These are phyloP conservation scores for Phalaenopsis aphrodite DNA, from an alignment of 106 monocot genomes.

Conservation along the genomic window DNA sequence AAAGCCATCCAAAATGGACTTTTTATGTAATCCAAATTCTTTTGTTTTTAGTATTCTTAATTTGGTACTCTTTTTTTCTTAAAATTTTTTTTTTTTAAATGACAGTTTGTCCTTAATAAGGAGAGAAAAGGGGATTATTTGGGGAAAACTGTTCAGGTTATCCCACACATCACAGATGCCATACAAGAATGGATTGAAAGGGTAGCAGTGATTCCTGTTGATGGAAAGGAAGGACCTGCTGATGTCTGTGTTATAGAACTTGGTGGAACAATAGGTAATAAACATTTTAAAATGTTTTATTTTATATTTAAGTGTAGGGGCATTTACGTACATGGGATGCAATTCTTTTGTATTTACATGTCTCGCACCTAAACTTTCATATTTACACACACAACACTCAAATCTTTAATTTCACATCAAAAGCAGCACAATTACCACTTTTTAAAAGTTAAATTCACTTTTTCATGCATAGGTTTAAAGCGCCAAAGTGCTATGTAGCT, in stretches of 20 bases:
- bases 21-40: background rate
- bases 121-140: conserved; percentile 72
- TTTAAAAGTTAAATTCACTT: too few species aligned
- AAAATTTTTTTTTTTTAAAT: conserved; percentile 1
- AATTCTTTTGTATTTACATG: too few species aligned
- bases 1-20: too few species aligned
- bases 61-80: background rate
- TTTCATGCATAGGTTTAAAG: too few species aligned
- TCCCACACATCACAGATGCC: conserved; percentile 81
- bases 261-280: conserved; percentile 88
- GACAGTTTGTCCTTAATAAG: conserved; percentile 56
- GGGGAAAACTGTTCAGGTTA: conserved; percentile 75
- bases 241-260: conserved; percentile 93
- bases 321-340: too few species aligned
- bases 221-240: conserved; percentile 78
- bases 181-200: conserved; percentile 95
- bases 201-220: conserved; percentile 67
- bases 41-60: background rate
- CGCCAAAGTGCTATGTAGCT: too few species aligned
- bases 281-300: background rate
- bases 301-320: background rate
- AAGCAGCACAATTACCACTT: too few species aligned
- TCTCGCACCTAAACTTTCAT: too few species aligned
- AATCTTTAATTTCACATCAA: too few species aligned
- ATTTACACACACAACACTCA: too few species aligned